phyloP scores from a whole-genome alignment of 805 yeast genomes.

The Clavispora carvajalis region DNA sequence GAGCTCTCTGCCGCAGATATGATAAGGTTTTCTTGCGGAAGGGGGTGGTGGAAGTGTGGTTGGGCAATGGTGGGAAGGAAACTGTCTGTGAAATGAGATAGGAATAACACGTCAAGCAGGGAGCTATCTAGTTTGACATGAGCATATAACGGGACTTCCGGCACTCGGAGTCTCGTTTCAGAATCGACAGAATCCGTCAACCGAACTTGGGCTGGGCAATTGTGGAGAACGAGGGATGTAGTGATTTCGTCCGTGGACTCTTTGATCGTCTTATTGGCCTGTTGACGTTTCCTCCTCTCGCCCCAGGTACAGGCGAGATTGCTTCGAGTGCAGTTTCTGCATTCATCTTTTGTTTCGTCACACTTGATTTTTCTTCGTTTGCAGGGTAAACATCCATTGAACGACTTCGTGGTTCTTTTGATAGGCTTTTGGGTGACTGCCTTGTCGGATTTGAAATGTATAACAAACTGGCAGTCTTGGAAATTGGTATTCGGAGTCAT shows the following conservation, averaged over 20 bases:
- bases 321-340: conserved; percentile 9
- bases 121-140: neutral
- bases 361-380: conserved; percentile 12
- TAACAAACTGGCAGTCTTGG: conserved; percentile 9
- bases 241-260: neutral
- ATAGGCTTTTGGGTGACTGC: conserved; percentile 2
- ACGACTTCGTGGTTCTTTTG: conserved; percentile 4
- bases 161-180: no score
- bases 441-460: conserved; percentile 1
- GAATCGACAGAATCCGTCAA: no score
- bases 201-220: no score
- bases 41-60: conserved; percentile 6
- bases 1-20: conserved; percentile 9
- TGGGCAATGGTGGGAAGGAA: conserved; percentile 14
- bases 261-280: neutral
- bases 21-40: conserved; percentile 5
- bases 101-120: conserved; percentile 6
- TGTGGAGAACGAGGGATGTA: neutral
- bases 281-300: neutral
- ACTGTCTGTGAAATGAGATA: conserved; percentile 5
- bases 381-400: conserved; percentile 11
- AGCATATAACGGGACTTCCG: neutral
- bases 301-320: conserved; percentile 6
- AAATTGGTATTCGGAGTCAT: neutral
- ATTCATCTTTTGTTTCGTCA: conserved; percentile 9